Evolutionary conservation across 177 flowering plant genomes (phyloP), one percentile per base, ranked within the genome.

Genomic region (Vitis hybrid): DNA sequence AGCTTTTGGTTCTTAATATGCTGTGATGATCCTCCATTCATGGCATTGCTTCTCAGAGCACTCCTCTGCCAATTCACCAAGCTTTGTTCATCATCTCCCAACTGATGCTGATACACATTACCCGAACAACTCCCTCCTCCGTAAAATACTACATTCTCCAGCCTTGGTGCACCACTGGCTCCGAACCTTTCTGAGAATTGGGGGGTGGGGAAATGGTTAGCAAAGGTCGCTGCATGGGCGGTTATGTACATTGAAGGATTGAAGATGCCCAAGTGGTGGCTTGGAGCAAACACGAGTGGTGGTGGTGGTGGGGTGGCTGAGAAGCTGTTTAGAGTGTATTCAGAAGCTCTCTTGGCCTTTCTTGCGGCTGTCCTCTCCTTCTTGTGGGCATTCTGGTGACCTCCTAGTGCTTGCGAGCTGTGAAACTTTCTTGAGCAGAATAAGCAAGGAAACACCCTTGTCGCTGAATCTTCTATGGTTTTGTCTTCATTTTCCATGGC

Each of bases 331-430:
- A 73, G 58, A 14, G 82, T 67, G 57, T 78, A 80, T 41, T 86
- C 86, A 9, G 87, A 74, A 11, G 81, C 80, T 53, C 91, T 80
- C 64, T 89, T 91, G 46, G 87, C 91, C 72, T 86, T 93, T 57
- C 93, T 83, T 13, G 94, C 91, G 0, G 91, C 91, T 1, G 74
- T 82, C 71, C 98, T 85, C 57, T 93, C 98, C 70, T 90, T 93
- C 81, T 90, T 91, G 83, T 93, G 98, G 5, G 98, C 98, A 69
- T 93, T 93, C 66, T 93, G 98, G 67, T 93, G 98, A 15, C 98
- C 98, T 24, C 98, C 98, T 48, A 93, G 73, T 1, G 98, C 98
- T 80, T 93, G 98, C 51, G 98, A 93, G 56, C 97, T 93, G 83
- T 87, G 84, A 51, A 93, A 93, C 80, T 88, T 90, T 71, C 97